Percentiles rank a stretch among this genome's conserved stretches.
Evolutionary conservation across 1,284 basidiomycete genomes (phyloP).

Genomic region (Schizophyllum amplum): DNA sequence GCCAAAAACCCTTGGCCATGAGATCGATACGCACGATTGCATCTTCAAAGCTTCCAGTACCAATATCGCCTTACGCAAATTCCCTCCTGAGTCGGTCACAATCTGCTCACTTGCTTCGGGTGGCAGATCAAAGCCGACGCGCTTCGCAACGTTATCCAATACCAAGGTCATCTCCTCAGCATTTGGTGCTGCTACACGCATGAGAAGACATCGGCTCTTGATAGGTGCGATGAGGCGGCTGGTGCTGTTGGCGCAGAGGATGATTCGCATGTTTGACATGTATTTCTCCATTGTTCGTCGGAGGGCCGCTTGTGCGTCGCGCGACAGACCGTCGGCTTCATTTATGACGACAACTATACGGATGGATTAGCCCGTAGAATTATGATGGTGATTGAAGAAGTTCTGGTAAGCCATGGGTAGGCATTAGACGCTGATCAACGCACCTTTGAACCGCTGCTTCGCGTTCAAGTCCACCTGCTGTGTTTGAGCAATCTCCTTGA

Average conservation of each 20-base stretch:
- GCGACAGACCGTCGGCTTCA: slow-evolving; percentile 90
- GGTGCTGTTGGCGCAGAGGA: slow-evolving; percentile 97
- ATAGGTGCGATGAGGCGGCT: slow-evolving; percentile 97
- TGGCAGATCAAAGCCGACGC: slow-evolving; percentile 78
- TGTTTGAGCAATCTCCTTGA: slow-evolving; percentile 99
- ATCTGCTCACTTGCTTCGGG: slow-evolving; percentile 70
- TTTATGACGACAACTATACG: slow-evolving; percentile 92
- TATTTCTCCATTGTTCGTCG: slow-evolving; percentile 99
- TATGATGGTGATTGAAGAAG: neutral
- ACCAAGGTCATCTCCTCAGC: slow-evolving; percentile 80
- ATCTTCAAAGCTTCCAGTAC: slow-evolving; percentile 95
- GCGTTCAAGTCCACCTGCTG: slow-evolving; percentile 96
- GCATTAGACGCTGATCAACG: slow-evolving; percentile 10
- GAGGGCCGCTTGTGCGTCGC: slow-evolving; percentile 95
- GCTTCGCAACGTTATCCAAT: slow-evolving; percentile 74
- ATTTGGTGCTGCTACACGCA: slow-evolving; percentile 88
- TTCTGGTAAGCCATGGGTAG: neutral
- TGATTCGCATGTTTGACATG: slow-evolving; percentile 95
- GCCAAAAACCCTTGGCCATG: slow-evolving; percentile 4
- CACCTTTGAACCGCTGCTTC: slow-evolving; percentile 95
- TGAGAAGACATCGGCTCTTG: slow-evolving; percentile 87
- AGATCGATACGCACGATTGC: slow-evolving; percentile 60
- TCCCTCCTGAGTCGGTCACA: slow-evolving; percentile 77
- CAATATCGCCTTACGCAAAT: slow-evolving; percentile 91
- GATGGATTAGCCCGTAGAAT: neutral